These are phyloP conservation scores for Sclerotinia minor DNA, from an alignment of 2,329 filamentous ascomycete species.

Conservation along the genomic window DNA sequence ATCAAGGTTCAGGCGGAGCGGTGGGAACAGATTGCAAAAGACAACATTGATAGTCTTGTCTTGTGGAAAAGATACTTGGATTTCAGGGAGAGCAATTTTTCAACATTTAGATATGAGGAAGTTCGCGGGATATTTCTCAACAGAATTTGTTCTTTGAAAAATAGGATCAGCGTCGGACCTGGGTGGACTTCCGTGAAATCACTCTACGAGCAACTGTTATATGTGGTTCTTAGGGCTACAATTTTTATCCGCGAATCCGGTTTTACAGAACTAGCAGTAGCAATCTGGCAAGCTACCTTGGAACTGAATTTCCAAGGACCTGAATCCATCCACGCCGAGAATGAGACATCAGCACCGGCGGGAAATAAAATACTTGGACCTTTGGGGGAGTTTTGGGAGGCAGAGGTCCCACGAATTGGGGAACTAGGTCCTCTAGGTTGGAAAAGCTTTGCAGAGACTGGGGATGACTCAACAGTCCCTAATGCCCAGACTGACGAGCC, in stretches of 20 bases:
- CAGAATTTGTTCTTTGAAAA: slow-evolving; percentile 54
- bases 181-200: slow-evolving; percentile 22
- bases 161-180: slow-evolving; percentile 25
- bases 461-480: slow-evolving; percentile 29
- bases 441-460: slow-evolving; percentile 51
- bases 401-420: slow-evolving; percentile 75
- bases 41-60: slow-evolving; percentile 56
- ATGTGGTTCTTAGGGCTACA: slow-evolving; percentile 74
- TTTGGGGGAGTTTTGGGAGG: slow-evolving; percentile 84
- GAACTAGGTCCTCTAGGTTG: slow-evolving; percentile 73
- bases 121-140: slow-evolving; percentile 60
- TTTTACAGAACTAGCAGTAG: slow-evolving; percentile 73
- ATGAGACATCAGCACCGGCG: slow-evolving; percentile 25
- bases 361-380: slow-evolving; percentile 35
- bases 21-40: slow-evolving; percentile 63
- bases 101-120: slow-evolving; percentile 66
- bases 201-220: slow-evolving; percentile 52
- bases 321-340: background rate
- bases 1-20: slow-evolving; percentile 57
- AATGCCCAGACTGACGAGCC: slow-evolving; percentile 32
- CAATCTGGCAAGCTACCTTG: slow-evolving; percentile 78
- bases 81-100: slow-evolving; percentile 68
- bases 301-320: slow-evolving; percentile 70
- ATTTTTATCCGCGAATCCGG: slow-evolving; percentile 74
- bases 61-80: slow-evolving; percentile 76